Evolutionary conservation across 2,329 filamentous ascomycete species (phyloP).

Genomic region (Chaetomium strumarium): DNA sequence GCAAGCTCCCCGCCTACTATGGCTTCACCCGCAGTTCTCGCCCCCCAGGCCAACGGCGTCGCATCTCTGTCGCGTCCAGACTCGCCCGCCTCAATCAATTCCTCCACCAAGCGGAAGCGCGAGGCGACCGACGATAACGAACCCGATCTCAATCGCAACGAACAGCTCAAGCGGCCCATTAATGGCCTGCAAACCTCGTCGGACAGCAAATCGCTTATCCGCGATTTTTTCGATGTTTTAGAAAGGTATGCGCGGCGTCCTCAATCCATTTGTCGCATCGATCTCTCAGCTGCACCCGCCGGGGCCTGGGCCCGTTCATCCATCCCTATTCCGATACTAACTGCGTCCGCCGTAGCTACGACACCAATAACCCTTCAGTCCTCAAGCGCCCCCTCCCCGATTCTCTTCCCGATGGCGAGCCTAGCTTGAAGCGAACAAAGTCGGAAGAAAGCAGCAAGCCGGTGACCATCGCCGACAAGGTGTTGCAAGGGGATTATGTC

Average conservation of each 20-base stretch:
- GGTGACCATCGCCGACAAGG: conserved; percentile 50
- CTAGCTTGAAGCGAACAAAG: conserved; percentile 56
- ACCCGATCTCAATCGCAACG: conserved; percentile 21
- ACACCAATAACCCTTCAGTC: conserved; percentile 45
- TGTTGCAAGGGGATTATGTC: conserved; percentile 46
- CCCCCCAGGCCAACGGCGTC: conserved; percentile 29
- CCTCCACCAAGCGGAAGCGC: conserved; percentile 52
- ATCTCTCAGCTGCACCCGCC: conserved; percentile 4
- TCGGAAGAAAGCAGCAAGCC: conserved; percentile 38
- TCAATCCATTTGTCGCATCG: not conserved
- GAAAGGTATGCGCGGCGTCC: conserved; percentile 34
- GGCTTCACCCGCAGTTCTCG: conserved; percentile 29
- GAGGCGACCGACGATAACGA: conserved; percentile 39
- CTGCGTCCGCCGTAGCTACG: conserved; percentile 38
- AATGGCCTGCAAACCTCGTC: conserved; percentile 24
- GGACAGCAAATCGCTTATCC: conserved; percentile 35
- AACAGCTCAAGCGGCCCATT: conserved; percentile 27
- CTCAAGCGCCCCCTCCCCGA: conserved; percentile 49
- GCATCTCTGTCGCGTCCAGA: conserved; percentile 26
- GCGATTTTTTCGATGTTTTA: conserved; percentile 39
- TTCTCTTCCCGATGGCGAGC: conserved; percentile 41
- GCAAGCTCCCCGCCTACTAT: conserved; percentile 23
- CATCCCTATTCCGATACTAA: conserved; percentile 27
- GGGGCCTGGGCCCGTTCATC: not conserved
- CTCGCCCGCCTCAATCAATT: conserved; percentile 27